phyloP scores from a whole-genome alignment of 805 yeast genomes.

The Saturnispora mendoncae region DNA sequence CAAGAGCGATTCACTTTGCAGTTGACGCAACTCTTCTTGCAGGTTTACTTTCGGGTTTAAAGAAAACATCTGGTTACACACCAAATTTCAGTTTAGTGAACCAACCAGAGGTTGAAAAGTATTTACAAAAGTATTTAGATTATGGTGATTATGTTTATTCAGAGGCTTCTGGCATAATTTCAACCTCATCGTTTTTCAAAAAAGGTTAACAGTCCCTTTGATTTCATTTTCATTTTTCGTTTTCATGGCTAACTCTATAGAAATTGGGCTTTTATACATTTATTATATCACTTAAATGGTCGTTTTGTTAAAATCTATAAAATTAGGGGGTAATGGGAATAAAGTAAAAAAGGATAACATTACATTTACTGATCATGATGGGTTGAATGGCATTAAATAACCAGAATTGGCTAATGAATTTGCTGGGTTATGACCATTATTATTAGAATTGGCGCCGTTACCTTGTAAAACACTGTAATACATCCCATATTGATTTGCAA shows the following conservation, averaged over 20 bases:
- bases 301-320: not conserved
- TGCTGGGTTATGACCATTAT: constrained; percentile 4
- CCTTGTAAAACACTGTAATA: constrained; percentile 24
- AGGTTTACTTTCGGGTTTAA: constrained; percentile 63
- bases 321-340: not conserved
- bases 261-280: not conserved
- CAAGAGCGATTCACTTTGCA: constrained; percentile 46
- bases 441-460: not conserved
- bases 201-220: not conserved
- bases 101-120: constrained; percentile 39
- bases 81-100: constrained; percentile 45
- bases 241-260: not conserved
- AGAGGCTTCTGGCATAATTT: constrained; percentile 57
- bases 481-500: constrained; percentile 30
- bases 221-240: not conserved
- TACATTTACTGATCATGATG: constrained; percentile 17
- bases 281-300: too few relatives aligned
- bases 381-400: constrained; percentile 28
- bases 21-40: constrained; percentile 56
- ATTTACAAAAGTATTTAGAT: constrained; percentile 59
- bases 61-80: constrained; percentile 60
- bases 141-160: constrained; percentile 83
- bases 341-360: not conserved
- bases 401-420: constrained; percentile 15
- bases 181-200: constrained; percentile 59